These are phyloP conservation scores for Ophiostoma populinum DNA, from an alignment of 2,329 filamentous ascomycete species.

Conservation along the genomic window DNA sequence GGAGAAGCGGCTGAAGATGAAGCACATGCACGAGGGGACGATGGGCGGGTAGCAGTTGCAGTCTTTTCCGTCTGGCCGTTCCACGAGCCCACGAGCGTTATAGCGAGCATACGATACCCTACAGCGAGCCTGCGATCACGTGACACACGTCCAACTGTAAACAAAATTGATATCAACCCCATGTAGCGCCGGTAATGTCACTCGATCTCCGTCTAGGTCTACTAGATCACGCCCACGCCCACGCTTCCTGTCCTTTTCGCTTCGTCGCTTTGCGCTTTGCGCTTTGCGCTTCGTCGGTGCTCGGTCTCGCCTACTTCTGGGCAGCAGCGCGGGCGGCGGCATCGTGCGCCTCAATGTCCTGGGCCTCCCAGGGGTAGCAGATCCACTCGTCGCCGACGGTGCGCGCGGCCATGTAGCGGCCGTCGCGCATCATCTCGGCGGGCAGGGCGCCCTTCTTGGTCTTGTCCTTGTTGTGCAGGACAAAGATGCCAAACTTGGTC, in stretches of 20 bases:
- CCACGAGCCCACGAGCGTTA: too few relatives aligned
- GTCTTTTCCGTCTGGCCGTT: too few relatives aligned
- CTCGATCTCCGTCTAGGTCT: too few relatives aligned
- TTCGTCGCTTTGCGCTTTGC: too few relatives aligned
- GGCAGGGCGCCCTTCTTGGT: constrained; percentile 79
- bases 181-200: constrained; percentile 1
- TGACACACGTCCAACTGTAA: too few relatives aligned
- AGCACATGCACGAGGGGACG: constrained; percentile 42
- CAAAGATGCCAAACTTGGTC: constrained; percentile 88
- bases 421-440: constrained; percentile 52
- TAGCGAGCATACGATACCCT: too few relatives aligned
- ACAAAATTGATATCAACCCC: neutral
- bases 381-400: constrained; percentile 96
- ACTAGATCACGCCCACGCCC: too few relatives aligned
- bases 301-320: too few relatives aligned
- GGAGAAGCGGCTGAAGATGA: constrained; percentile 75
- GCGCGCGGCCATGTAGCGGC: constrained; percentile 67
- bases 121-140: too few relatives aligned
- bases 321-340: constrained; percentile 33
- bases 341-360: constrained; percentile 87
- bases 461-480: constrained; percentile 98
- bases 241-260: too few relatives aligned
- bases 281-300: too few relatives aligned
- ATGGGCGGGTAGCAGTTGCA: constrained; percentile 19
- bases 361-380: constrained; percentile 97